Evolutionary conservation across 2,329 filamentous ascomycete genomes (phyloP).

Genomic region (Claviceps paspali): DNA sequence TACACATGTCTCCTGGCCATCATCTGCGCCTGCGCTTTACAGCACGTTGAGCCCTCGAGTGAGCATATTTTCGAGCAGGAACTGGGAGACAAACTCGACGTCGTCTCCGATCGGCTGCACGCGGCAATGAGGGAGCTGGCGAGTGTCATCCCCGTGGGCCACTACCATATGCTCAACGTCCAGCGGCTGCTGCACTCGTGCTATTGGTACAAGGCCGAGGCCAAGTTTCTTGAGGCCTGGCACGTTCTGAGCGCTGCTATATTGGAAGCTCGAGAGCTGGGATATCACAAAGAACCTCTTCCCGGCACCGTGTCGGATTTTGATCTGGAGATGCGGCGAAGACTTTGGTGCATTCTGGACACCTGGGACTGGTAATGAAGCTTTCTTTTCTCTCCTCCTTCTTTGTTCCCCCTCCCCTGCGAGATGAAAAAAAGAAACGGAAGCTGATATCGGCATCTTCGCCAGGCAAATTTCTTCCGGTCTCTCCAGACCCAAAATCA

Average conservation of each 20-base stretch:
- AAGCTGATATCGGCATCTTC: no score
- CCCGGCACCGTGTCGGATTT: conserved; percentile 15
- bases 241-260: conserved; percentile 21
- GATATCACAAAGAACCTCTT: conserved; percentile 19
- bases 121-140: conserved; percentile 18
- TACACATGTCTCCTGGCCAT: conserved; percentile 24
- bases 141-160: conserved; percentile 17
- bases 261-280: conserved; percentile 21
- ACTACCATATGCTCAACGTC: conserved; percentile 18
- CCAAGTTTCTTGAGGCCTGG: conserved; percentile 22
- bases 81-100: conserved; percentile 14
- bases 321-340: conserved; percentile 20
- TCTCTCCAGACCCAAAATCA: conserved; percentile 18
- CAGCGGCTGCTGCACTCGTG: conserved; percentile 22
- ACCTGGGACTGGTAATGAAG: conserved; percentile 22
- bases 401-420: no score
- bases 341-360: conserved; percentile 22
- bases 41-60: conserved; percentile 17
- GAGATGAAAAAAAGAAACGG: no score
- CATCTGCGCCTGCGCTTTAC: conserved; percentile 22
- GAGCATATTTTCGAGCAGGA: conserved; percentile 17
- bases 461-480: conserved; percentile 21
- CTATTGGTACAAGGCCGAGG: conserved; percentile 23
- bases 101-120: conserved; percentile 18
- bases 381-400: neutral